Conservation (phyloP, 2,329 filamentous ascomycete genomes). For the Pyrenochaeta sp. region DNA sequence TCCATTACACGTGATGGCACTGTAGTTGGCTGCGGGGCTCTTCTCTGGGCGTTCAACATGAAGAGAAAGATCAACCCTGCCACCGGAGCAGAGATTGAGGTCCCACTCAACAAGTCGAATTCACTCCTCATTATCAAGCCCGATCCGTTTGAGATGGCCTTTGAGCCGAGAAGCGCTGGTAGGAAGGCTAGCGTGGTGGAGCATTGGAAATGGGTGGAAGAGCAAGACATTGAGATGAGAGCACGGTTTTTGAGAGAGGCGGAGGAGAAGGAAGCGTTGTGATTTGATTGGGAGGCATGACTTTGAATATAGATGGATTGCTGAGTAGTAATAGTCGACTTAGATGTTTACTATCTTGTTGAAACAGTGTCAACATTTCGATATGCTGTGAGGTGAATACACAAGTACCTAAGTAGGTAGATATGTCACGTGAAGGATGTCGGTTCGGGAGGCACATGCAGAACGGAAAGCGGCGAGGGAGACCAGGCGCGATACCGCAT, state of each 20-base stretch:
- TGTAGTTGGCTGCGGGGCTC: constrained; percentile 59
- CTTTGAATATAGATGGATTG: too few relatives aligned
- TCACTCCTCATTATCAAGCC: constrained; percentile 66
- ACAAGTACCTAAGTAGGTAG: too few relatives aligned
- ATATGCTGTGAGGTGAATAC: too few relatives aligned
- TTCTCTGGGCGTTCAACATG: constrained; percentile 58
- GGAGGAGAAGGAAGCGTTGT: constrained; percentile 23
- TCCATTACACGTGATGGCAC: constrained; percentile 66
- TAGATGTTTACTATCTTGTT: too few relatives aligned
- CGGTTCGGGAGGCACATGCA: too few relatives aligned
- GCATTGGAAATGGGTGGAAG: constrained; percentile 47
- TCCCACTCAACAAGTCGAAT: constrained; percentile 60
- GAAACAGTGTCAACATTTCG: too few relatives aligned
- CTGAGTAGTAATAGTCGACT: too few relatives aligned
- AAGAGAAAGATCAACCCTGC: constrained; percentile 57
- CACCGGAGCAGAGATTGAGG: constrained; percentile 52
- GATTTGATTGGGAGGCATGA: constrained; percentile 5
- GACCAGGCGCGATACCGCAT: too few relatives aligned
- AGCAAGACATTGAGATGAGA: constrained; percentile 45
- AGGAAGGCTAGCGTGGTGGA: constrained; percentile 42
- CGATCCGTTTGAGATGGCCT: constrained; percentile 62
- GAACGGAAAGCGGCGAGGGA: too few relatives aligned
- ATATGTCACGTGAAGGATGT: too few relatives aligned
- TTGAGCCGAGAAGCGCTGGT: constrained; percentile 57
- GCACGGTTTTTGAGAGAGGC: constrained; percentile 42